Conservation (phyloP, 495 filamentous ascomycete genomes). For the Chaetomium cochliodes region DNA sequence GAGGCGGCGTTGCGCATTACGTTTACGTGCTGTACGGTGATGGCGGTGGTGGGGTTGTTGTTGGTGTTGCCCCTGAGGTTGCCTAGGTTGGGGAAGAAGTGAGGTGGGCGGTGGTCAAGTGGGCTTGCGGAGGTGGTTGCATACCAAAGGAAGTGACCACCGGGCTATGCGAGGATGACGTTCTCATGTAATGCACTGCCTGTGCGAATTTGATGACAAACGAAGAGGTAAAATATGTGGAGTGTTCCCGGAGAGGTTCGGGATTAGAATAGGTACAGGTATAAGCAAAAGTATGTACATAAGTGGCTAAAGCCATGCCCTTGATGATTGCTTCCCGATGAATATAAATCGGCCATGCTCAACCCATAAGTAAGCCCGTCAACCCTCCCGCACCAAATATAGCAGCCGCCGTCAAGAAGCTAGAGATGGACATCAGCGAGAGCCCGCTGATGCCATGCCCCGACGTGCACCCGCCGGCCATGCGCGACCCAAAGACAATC, state of each 20-base stretch:
- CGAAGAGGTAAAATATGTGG: no score
- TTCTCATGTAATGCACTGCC: no score
- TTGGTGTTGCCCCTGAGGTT: slow-evolving; percentile 53
- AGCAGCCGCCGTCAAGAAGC: slow-evolving; percentile 51
- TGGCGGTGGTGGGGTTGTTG: slow-evolving; percentile 50
- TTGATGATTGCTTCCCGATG: no score
- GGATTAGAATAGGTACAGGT: no score
- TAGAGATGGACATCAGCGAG: slow-evolving; percentile 49
- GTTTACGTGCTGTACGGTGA: slow-evolving; percentile 52
- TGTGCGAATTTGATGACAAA: no score
- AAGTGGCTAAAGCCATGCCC: not conserved
- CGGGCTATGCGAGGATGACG: no score
- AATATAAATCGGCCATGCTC: not conserved
- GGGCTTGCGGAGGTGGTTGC: not conserved
- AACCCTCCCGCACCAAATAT: slow-evolving; percentile 50
- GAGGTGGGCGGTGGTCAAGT: not conserved
- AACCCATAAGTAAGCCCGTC: slow-evolving; percentile 27
- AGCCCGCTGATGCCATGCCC: slow-evolving; percentile 61
- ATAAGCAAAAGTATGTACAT: not conserved
- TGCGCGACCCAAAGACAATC: slow-evolving; percentile 52
- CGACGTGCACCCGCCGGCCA: slow-evolving; percentile 59
- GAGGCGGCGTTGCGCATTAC: slow-evolving; percentile 55
- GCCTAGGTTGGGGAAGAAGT: slow-evolving; percentile 53
- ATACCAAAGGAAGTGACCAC: not conserved
- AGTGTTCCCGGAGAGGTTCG: no score